phyloP scores from a whole-genome alignment of 208 protist species.

The Naegleria gruberi region DNA sequence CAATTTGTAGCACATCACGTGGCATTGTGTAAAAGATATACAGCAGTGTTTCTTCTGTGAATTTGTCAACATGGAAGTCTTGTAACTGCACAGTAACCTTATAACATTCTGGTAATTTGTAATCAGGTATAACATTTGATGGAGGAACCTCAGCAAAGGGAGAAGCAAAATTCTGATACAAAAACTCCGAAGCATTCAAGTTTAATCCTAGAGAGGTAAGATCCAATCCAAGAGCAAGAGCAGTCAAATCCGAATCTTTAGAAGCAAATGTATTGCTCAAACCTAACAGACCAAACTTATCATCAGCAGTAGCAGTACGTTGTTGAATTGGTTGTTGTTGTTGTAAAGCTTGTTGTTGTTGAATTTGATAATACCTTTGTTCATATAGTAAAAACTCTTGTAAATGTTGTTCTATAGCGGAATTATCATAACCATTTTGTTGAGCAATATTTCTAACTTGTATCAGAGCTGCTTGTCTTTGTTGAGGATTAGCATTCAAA shows the following conservation, averaged over 20 bases:
- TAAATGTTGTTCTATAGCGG: neutral
- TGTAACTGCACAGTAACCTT: conserved; percentile 18
- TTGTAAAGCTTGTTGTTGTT: neutral
- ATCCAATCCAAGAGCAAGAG: conserved; percentile 66
- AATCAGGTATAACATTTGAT: conserved; percentile 51
- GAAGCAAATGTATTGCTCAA: conserved; percentile 63
- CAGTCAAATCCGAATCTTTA: conserved; percentile 66
- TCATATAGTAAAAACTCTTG: neutral
- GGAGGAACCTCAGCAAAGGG: conserved; percentile 53
- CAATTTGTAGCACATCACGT: conserved; percentile 85
- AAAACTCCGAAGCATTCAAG: conserved; percentile 59
- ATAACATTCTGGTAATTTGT: conserved; percentile 59
- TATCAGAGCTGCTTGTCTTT: neutral
- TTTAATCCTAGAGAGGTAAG: conserved; percentile 73
- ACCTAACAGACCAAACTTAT: conserved; percentile 57
- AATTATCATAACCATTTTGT: neutral
- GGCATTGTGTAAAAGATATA: conserved; percentile 98
- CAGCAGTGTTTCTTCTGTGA: conserved; percentile 83
- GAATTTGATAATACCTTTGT: neutral
- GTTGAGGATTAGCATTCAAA: neutral
- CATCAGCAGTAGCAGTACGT: neutral
- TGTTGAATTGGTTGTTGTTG: neutral
- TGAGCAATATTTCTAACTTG: neutral
- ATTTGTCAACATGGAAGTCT: conserved; percentile 13
- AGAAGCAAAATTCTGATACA: conserved; percentile 65